Conservation (phyloP, 176 grass and related monocot species). For the Triticum urartu region DNA sequence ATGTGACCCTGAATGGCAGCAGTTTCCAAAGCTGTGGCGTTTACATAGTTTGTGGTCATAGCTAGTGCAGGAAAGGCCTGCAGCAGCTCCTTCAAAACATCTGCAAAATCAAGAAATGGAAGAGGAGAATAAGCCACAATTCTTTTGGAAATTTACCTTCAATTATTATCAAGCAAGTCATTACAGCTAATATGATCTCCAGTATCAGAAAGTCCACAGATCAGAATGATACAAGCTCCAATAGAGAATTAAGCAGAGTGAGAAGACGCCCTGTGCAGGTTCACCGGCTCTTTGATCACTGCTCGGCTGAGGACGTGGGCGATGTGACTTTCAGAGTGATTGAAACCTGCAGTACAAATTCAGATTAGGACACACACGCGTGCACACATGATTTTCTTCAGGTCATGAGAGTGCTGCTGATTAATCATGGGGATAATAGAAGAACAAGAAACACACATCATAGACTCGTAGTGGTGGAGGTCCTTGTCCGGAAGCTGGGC, state of each 20-base stretch:
- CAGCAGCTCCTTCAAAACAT: conserved; percentile 80
- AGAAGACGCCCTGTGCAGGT: background rate
- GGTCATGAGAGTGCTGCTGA: too few species aligned
- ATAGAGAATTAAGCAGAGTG: conserved; percentile 14
- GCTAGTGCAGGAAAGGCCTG: conserved; percentile 69
- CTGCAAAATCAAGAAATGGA: conserved; percentile 43
- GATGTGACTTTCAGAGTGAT: too few species aligned
- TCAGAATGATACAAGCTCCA: background rate
- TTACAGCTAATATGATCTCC: background rate
- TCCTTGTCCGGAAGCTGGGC: too few species aligned
- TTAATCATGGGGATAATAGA: too few species aligned
- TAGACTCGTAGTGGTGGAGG: too few species aligned
- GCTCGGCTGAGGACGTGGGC: too few species aligned
- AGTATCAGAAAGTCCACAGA: background rate
- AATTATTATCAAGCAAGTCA: background rate
- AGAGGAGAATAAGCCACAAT: background rate
- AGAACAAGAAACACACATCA: too few species aligned
- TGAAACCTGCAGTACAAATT: too few species aligned
- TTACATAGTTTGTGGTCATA: conserved; percentile 86
- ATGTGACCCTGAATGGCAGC: conserved; percentile 71
- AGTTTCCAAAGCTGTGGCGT: conserved; percentile 87
- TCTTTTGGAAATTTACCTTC: background rate
- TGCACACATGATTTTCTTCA: too few species aligned
- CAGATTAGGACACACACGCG: too few species aligned
- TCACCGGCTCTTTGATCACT: too few species aligned